A percentile compares a stretch with the other conserved stretches of the same genome.
Evolutionary conservation across 345 rosid species (phyloP).

Genomic region (Conringia planisiliqua): DNA sequence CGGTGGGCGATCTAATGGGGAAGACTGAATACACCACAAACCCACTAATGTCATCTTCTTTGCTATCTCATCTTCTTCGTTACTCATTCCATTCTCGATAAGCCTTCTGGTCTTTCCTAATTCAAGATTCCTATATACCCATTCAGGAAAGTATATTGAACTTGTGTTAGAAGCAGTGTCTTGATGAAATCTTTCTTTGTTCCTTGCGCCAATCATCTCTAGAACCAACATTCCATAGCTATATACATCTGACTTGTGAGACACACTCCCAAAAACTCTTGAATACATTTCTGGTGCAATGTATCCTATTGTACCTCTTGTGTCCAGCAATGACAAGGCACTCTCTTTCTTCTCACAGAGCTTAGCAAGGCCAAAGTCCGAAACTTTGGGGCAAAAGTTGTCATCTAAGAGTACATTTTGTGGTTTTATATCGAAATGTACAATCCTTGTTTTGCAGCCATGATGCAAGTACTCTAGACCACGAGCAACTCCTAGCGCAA

Average conservation of each 20-base stretch:
- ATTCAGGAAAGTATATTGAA: conserved; percentile 37
- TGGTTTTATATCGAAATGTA: conserved; percentile 53
- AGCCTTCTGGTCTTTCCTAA: not conserved
- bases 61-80: conserved; percentile 15
- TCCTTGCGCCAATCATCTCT: conserved; percentile 3
- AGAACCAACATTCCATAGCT: too few species aligned
- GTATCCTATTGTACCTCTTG: conserved; percentile 43
- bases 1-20: conserved; percentile 25
- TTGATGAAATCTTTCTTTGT: not conserved
- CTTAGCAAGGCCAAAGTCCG: conserved; percentile 56
- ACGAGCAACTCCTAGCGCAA: conserved; percentile 40
- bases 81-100: not conserved
- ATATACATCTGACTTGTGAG: too few species aligned
- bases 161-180: conserved; percentile 14
- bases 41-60: conserved; percentile 33
- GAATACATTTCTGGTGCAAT: too few species aligned
- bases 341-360: conserved; percentile 37
- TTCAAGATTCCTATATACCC: conserved; percentile 33
- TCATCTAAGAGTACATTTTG: conserved; percentile 44
- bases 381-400: conserved; percentile 35
- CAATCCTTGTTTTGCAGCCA: conserved; percentile 48
- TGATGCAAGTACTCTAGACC: conserved; percentile 51
- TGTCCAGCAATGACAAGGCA: conserved; percentile 21
- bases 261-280: too few species aligned
- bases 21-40: conserved; percentile 39